phyloP scores from a whole-genome alignment of 2,329 filamentous ascomycete genomes.

The Fusarium buxicola region DNA sequence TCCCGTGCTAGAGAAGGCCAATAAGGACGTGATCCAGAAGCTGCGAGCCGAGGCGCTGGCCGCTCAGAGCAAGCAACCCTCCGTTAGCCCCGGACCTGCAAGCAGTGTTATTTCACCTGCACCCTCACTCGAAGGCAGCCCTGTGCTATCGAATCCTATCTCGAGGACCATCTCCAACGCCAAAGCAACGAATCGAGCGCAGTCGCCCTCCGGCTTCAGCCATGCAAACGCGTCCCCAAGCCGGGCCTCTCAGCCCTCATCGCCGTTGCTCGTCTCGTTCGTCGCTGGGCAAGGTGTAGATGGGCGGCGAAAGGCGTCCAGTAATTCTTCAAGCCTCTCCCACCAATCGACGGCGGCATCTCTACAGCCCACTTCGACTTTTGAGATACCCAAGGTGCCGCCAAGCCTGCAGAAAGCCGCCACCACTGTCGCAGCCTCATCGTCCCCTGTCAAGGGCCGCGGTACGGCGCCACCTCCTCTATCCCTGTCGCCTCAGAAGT shows the following conservation, averaged over 20 bases:
- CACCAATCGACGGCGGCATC: constrained; percentile 73
- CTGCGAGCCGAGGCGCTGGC: constrained; percentile 90
- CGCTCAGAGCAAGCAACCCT: constrained; percentile 65
- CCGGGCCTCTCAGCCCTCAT: constrained; percentile 75
- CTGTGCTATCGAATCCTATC: constrained; percentile 80
- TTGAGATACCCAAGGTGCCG: constrained; percentile 76
- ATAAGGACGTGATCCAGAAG: constrained; percentile 98
- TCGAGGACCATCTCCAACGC: constrained; percentile 87
- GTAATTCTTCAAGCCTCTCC: constrained; percentile 85
- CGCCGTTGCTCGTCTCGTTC: constrained; percentile 93
- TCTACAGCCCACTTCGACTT: constrained; percentile 76
- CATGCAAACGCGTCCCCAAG: constrained; percentile 89
- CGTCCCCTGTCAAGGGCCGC: constrained; percentile 70
- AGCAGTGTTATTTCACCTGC: constrained; percentile 67
- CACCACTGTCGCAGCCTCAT: constrained; percentile 63
- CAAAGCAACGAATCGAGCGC: constrained; percentile 80
- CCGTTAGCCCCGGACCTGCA: constrained; percentile 57
- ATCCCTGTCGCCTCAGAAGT: constrained; percentile 72
- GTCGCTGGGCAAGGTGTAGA: constrained; percentile 86
- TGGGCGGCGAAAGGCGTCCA: constrained; percentile 87
- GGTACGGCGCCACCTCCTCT: constrained; percentile 61
- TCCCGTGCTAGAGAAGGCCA: constrained; percentile 95
- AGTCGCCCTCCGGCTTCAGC: constrained; percentile 84
- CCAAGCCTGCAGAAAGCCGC: constrained; percentile 70
- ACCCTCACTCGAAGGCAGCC: constrained; percentile 84